These are phyloP conservation scores for Globisporangium rhizosaccharum DNA, from an alignment of 352 stramenopile genomes.

Conservation along the genomic window DNA sequence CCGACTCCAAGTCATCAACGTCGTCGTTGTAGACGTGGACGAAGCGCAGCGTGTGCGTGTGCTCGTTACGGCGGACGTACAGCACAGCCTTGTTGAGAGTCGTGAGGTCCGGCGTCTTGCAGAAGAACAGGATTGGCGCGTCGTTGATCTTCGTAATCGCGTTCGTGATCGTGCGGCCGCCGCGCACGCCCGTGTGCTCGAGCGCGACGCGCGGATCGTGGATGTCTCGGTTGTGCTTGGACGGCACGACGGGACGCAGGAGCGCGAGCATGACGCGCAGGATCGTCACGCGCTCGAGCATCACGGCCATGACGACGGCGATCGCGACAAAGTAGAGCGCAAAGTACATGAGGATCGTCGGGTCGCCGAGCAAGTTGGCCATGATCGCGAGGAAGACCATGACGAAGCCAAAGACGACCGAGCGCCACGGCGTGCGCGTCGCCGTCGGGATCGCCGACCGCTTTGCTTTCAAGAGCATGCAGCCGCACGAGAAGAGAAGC, in stretches of 20 bases:
- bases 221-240: conserved; percentile 16
- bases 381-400: conserved; percentile 44
- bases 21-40: conserved; percentile 57
- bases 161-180: conserved; percentile 40
- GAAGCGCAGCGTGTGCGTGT: conserved; percentile 81
- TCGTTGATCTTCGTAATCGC: conserved; percentile 46
- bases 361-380: conserved; percentile 43
- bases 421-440: conserved; percentile 47
- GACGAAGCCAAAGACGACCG: conserved; percentile 32
- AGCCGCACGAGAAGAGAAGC: conserved; percentile 75
- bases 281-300: conserved; percentile 47
- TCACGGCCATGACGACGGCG: conserved; percentile 35
- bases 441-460: conserved; percentile 66
- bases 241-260: conserved; percentile 12
- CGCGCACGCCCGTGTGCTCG: conserved; percentile 39
- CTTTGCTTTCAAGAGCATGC: conserved; percentile 86
- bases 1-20: background rate
- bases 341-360: conserved; percentile 46
- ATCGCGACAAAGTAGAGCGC: conserved; percentile 51
- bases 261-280: conserved; percentile 23
- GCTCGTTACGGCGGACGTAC: conserved; percentile 84
- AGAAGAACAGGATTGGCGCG: conserved; percentile 83
- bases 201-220: conserved; percentile 31
- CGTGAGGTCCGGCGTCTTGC: conserved; percentile 80
- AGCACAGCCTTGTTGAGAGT: conserved; percentile 89